Evolutionary conservation across 306 rosid genomes (phyloP), one percentile per base, ranked within the genome.

Genomic region (Pyrus pyrifolia): DNA sequence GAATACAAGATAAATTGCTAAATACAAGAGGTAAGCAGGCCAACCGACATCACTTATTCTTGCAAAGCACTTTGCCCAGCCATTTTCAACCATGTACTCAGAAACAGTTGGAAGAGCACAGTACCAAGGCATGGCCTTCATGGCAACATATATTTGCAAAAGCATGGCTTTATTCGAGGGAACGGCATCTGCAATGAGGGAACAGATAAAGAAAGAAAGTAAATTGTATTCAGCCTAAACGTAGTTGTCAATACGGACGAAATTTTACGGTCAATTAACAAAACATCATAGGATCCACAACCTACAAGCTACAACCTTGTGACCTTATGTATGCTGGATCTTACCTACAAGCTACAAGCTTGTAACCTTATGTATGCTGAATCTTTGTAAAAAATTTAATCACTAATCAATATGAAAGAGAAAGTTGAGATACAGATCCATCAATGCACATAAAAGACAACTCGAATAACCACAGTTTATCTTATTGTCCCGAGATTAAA

Each of bases 111-210:
- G 97, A 82, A 95, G 96, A 79, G 84, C 30, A 74, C 76, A n/a
- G 83, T 90, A 92, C 89, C 90, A 92, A 70, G 97, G 98, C 98
- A 92, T 92, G 67, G 96, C 92, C 84, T 89, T 92, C 95, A 92
- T 83, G 58, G 97, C 91, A 51, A 90, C 93, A 76, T 5, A 64
- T 73, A 95, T 92, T 88, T 95, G 98, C 87, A 90, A 82, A 67
- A 89, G 83, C 91, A 95, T 95, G 73, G 96, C 93, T 72, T 80
- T 81, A 67, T 80, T 89, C 18, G 92, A 85, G 30, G 98, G 98
- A 80, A 92, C 84, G 38, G 90, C 91, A 81, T 95, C 98, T 95
- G 89, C 87, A 87, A 67, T 35, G n/a, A 82, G 44, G 46, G 4
- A 76, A 72, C 62, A 65, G 61, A 21, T 38, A 12, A 44, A 51